Percentiles rank a stretch among this genome's conserved stretches.
Conservation (phyloP, 352 stramenopile genomes). For the Phytophthora nicotianae region DNA sequence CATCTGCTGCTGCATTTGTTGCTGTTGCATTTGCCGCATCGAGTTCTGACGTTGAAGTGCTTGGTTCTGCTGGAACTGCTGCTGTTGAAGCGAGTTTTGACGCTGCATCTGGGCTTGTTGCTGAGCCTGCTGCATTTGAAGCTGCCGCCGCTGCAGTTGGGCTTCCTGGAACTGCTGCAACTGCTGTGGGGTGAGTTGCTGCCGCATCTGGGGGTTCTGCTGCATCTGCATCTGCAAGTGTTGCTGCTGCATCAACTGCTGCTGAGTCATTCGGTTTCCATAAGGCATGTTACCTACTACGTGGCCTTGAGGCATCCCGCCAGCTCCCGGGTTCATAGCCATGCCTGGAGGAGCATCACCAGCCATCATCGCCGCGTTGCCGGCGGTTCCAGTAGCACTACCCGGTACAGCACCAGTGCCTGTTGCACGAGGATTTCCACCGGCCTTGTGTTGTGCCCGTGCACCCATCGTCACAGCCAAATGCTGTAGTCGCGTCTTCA, state of each 20-base stretch:
- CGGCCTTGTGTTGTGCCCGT: constrained; percentile 78
- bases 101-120: constrained; percentile 66
- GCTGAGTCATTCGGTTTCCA: constrained; percentile 78
- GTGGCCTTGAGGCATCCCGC: constrained; percentile 64
- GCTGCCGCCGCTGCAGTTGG: constrained; percentile 73
- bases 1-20: constrained; percentile 65
- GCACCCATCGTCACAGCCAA: constrained; percentile 93
- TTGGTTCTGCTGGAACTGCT: constrained; percentile 65
- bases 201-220: constrained; percentile 79
- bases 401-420: constrained; percentile 41
- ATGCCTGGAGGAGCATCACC: constrained; percentile 48
- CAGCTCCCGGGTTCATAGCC: constrained; percentile 53
- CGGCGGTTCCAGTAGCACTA: constrained; percentile 25
- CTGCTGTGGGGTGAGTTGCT: constrained; percentile 83
- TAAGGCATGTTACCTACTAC: constrained; percentile 79
- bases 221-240: constrained; percentile 85
- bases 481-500: constrained; percentile 97
- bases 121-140: constrained; percentile 66
- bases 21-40: constrained; percentile 66
- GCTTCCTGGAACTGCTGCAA: constrained; percentile 80
- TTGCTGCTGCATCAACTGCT: constrained; percentile 78
- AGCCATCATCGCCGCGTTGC: constrained; percentile 56
- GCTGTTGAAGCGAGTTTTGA: constrained; percentile 61
- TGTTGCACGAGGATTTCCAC: constrained; percentile 48
- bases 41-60: constrained; percentile 55